Conservation (phyloP, 1,139 yeast genomes). For the Debaryomycetaceae sp. region DNA sequence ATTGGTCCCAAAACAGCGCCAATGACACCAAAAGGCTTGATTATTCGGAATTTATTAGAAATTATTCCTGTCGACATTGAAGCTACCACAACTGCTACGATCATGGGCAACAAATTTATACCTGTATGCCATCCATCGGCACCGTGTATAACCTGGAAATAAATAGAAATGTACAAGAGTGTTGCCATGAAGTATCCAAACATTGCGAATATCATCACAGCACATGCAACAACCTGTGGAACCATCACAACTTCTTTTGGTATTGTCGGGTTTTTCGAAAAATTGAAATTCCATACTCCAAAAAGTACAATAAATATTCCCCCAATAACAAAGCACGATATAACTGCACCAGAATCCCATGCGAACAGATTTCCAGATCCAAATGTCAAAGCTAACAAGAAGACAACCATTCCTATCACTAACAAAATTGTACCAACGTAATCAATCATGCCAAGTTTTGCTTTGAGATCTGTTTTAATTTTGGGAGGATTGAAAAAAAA, state of each 20-base stretch:
- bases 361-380: constrained; percentile 45
- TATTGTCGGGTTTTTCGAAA: constrained; percentile 25
- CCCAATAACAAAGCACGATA: constrained; percentile 46
- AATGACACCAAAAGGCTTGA: constrained; percentile 28
- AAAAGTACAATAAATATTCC: constrained; percentile 21
- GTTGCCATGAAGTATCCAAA: constrained; percentile 25
- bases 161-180: constrained; percentile 28
- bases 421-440: constrained; percentile 47
- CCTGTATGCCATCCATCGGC: constrained; percentile 38
- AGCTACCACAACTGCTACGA: constrained; percentile 31
- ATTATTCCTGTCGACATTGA: constrained; percentile 28
- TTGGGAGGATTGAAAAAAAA: constrained; percentile 34
- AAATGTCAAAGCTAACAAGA: constrained; percentile 38
- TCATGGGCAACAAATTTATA: constrained; percentile 32
- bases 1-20: constrained; percentile 27
- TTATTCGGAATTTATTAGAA: constrained; percentile 25
- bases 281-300: constrained; percentile 24
- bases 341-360: constrained; percentile 51
- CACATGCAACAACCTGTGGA: constrained; percentile 22
- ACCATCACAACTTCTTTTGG: constrained; percentile 24
- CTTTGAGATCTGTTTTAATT: constrained; percentile 19
- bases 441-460: constrained; percentile 39
- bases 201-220: constrained; percentile 17
- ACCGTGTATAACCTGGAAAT: constrained; percentile 36
- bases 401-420: constrained; percentile 42